phyloP scores from a whole-genome alignment of 371 early-diverging fungal species.

The Mucor irregularis region DNA sequence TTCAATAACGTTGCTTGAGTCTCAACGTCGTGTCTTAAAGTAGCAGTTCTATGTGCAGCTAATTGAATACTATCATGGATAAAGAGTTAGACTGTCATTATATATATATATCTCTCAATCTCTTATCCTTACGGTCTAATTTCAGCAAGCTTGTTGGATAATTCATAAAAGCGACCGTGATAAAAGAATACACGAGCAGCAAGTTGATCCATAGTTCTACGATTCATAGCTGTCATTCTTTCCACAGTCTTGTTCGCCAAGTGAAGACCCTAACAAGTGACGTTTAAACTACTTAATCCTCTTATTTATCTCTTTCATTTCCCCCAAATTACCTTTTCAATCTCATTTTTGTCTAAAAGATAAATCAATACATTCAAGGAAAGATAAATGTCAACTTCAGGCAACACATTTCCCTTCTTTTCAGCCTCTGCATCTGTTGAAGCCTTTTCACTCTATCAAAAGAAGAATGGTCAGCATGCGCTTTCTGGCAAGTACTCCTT shows the following conservation, averaged over 20 bases:
- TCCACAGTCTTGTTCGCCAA: constrained; percentile 68
- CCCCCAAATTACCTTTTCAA: constrained; percentile 74
- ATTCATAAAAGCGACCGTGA: constrained; percentile 86
- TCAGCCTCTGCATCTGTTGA: constrained; percentile 26
- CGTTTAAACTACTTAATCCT: neutral
- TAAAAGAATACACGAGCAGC: constrained; percentile 92
- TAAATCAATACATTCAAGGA: constrained; percentile 77
- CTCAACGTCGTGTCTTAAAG: constrained; percentile 88
- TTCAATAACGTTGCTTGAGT: constrained; percentile 87
- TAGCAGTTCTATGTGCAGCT: constrained; percentile 87
- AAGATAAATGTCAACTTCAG: constrained; percentile 88
- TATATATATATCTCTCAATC: neutral
- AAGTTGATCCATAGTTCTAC: constrained; percentile 89
- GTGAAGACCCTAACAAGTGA: constrained; percentile 59
- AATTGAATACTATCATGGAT: constrained; percentile 60
- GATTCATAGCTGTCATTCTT: constrained; percentile 67
- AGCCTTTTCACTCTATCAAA: constrained; percentile 16
- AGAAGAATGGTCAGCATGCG: neutral
- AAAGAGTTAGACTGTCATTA: neutral
- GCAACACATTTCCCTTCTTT: constrained; percentile 57
- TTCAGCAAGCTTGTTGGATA: constrained; percentile 68
- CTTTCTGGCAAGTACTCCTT: neutral
- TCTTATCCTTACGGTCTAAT: constrained; percentile 66
- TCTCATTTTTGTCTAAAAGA: constrained; percentile 77
- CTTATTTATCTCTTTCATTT: neutral